phyloP scores from a whole-genome alignment of 108 stramenopile species.

The Bacterosira constricta region DNA sequence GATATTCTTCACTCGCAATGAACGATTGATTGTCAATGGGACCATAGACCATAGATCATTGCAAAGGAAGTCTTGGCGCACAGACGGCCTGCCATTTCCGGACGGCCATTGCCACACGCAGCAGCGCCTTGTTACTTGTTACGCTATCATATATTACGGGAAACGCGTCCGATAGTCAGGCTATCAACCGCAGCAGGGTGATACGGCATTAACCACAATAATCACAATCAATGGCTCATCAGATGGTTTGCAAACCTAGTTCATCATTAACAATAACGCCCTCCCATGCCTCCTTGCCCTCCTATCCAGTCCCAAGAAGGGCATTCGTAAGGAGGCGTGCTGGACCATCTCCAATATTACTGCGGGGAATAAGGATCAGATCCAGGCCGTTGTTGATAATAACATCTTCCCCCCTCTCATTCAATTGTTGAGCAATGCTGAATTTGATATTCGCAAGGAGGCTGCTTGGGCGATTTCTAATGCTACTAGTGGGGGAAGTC shows the following conservation, averaged over 20 bases:
- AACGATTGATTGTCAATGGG: too few relatives aligned
- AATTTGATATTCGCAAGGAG: constrained; percentile 99
- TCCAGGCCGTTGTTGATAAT: constrained; percentile 95
- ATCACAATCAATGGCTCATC: not conserved
- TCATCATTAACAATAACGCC: constrained; percentile 95
- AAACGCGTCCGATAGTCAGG: too few relatives aligned
- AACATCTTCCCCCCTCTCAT: constrained; percentile 97
- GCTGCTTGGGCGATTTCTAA: constrained; percentile 99
- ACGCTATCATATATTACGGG: too few relatives aligned
- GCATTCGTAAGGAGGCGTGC: constrained; percentile 98
- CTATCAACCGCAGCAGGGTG: too few relatives aligned
- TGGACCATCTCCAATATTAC: constrained; percentile 99
- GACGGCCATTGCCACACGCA: too few relatives aligned
- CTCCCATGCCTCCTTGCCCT: constrained; percentile 93
- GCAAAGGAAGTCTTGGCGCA: too few relatives aligned
- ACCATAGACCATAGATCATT: too few relatives aligned
- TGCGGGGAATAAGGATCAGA: constrained; percentile 98
- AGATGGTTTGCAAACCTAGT: constrained; percentile 85
- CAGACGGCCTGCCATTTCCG: too few relatives aligned
- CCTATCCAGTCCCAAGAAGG: constrained; percentile 93
- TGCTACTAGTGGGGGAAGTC: constrained; percentile 96
- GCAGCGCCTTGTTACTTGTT: too few relatives aligned
- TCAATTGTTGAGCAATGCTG: constrained; percentile 89
- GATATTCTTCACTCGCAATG: too few relatives aligned
- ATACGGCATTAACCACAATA: too few relatives aligned